Evolutionary conservation across 768 basidiomycete genomes (phyloP).

Genomic region (Candolleomyces eurysporus): DNA sequence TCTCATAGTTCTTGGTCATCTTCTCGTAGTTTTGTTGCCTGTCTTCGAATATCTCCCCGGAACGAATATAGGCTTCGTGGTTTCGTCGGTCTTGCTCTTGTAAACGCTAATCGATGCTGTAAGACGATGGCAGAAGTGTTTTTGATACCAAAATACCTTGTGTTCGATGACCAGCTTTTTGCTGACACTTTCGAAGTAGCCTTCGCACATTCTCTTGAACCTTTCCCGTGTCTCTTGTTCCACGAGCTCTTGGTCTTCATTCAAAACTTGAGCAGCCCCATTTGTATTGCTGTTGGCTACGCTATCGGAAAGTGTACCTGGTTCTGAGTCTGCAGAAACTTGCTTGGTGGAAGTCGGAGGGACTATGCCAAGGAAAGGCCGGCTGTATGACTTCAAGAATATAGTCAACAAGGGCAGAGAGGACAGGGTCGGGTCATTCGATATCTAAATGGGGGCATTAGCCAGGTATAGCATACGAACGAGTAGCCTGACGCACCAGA

Average conservation of each 20-base stretch:
- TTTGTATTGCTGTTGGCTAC: slow-evolving; percentile 26
- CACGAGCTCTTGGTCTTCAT: slow-evolving; percentile 73
- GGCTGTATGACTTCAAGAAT: slow-evolving; percentile 90
- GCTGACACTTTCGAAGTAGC: slow-evolving; percentile 87
- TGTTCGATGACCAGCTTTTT: slow-evolving; percentile 93
- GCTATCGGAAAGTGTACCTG: slow-evolving; percentile 49
- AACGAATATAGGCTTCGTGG: slow-evolving; percentile 98
- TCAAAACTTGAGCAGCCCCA: slow-evolving; percentile 29
- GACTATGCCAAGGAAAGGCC: slow-evolving; percentile 80
- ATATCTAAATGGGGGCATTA: slow-evolving; percentile 51
- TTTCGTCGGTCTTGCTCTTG: slow-evolving; percentile 97
- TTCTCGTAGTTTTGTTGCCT: slow-evolving; percentile 98
- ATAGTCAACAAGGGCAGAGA: slow-evolving; percentile 89
- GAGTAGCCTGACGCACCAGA: slow-evolving; percentile 52
- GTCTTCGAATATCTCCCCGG: slow-evolving; percentile 99
- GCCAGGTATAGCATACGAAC: slow-evolving; percentile 7
- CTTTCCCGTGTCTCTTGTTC: slow-evolving; percentile 84
- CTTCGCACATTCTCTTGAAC: slow-evolving; percentile 90
- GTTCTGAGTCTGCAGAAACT: slow-evolving; percentile 51
- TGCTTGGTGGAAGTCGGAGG: slow-evolving; percentile 57
- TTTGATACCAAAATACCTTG: slow-evolving; percentile 51
- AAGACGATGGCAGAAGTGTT: background rate
- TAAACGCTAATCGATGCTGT: slow-evolving; percentile 56
- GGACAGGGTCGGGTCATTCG: slow-evolving; percentile 80
- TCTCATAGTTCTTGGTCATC: slow-evolving; percentile 96